Conservation (phyloP, 495 filamentous ascomycete genomes). For the Delitschia confertaspora region DNA sequence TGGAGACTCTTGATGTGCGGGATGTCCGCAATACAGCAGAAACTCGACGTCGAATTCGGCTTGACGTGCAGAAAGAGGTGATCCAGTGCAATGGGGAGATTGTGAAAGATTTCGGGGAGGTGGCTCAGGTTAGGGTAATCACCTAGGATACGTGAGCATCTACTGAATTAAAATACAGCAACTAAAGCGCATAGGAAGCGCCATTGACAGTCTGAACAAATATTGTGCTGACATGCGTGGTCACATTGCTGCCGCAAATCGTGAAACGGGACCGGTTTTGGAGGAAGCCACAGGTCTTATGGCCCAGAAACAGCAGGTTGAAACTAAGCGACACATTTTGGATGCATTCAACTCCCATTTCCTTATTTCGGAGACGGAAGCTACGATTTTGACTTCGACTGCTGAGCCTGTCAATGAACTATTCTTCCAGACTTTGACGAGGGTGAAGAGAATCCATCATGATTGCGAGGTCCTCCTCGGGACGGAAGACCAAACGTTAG, state of each 20-base stretch:
- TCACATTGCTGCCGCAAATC: conserved; percentile 63
- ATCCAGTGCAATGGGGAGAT: conserved; percentile 90
- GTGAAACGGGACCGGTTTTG: conserved; percentile 66
- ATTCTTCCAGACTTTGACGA: conserved; percentile 73
- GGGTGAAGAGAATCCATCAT: conserved; percentile 75
- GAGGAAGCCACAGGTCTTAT: conserved; percentile 71
- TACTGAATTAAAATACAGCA: conserved; percentile 47
- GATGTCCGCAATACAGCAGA: conserved; percentile 68
- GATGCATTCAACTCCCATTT: conserved; percentile 78
- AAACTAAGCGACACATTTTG: conserved; percentile 80
- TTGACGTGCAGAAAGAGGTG: conserved; percentile 86
- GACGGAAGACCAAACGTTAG: conserved; percentile 78
- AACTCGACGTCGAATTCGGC: conserved; percentile 65
- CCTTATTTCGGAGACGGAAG: conserved; percentile 69
- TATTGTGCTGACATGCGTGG: conserved; percentile 73
- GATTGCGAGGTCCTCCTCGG: conserved; percentile 86
- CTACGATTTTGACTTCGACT: conserved; percentile 59
- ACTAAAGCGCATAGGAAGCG: conserved; percentile 75
- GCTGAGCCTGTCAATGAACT: conserved; percentile 74
- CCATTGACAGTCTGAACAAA: conserved; percentile 66
- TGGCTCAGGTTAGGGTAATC: conserved; percentile 62
- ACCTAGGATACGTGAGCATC: neutral
- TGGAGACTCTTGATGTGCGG: conserved; percentile 65
- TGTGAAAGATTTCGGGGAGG: conserved; percentile 78
- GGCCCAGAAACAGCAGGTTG: conserved; percentile 62